Conservation (phyloP, 2,329 filamentous ascomycete species). For the Apiospora kogelbergensis region DNA sequence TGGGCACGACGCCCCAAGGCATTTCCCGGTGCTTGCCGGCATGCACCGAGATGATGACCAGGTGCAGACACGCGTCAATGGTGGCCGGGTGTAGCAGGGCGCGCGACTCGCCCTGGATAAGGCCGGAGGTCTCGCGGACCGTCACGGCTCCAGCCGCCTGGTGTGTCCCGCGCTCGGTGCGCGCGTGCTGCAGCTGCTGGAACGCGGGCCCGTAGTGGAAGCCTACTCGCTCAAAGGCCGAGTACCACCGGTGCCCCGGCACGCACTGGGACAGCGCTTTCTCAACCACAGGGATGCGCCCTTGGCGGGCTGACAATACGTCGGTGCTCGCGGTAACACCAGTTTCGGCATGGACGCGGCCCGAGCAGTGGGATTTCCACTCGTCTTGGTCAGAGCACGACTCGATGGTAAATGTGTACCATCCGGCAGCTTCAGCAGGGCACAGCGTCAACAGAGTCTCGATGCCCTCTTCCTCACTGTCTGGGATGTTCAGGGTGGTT, state of each 20-base stretch:
- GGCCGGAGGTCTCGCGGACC: conserved; percentile 11
- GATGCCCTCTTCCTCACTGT: conserved; percentile 5
- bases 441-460: not conserved
- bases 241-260: conserved; percentile 20
- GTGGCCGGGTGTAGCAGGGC: conserved; percentile 34
- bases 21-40: conserved; percentile 19
- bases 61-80: conserved; percentile 29
- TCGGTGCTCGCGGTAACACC: not conserved
- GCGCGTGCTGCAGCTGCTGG: conserved; percentile 18
- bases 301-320: too few relatives aligned
- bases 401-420: conserved; percentile 18
- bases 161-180: conserved; percentile 14
- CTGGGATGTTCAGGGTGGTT: conserved; percentile 25
- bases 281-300: too few relatives aligned
- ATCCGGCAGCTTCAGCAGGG: not conserved
- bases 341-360: conserved; percentile 12
- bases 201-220: conserved; percentile 21
- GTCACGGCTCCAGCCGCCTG: conserved; percentile 15
- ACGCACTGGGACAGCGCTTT: conserved; percentile 13
- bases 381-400: conserved; percentile 14
- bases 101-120: conserved; percentile 23
- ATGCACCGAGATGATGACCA: conserved; percentile 20
- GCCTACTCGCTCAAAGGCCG: conserved; percentile 19
- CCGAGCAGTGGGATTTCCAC: not conserved
- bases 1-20: conserved; percentile 21